phyloP scores from a whole-genome alignment of 139 green algal species.

The Nannochloris sp. region DNA sequence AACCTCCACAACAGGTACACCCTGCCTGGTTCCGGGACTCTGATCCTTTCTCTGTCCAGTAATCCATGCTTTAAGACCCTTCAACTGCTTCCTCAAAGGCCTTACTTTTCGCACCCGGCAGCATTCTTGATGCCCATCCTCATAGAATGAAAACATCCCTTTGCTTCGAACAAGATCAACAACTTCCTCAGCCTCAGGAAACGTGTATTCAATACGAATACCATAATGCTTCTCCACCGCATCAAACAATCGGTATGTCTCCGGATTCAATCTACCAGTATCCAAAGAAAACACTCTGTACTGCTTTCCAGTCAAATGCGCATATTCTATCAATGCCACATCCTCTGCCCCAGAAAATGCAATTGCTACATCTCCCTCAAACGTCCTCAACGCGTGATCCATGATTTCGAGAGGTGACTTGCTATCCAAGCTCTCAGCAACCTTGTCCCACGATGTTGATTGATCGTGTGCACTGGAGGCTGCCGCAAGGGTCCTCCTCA shows the following conservation, averaged over 20 bases:
- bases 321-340: constrained; percentile 96
- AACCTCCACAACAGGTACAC: constrained; percentile 77
- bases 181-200: constrained; percentile 81
- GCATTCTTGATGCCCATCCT: constrained; percentile 95
- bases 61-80: constrained; percentile 87
- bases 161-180: constrained; percentile 89
- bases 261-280: constrained; percentile 92
- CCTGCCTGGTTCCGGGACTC: constrained; percentile 80
- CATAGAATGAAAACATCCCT: constrained; percentile 97
- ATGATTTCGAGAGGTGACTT: constrained; percentile 88
- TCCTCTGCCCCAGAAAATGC: constrained; percentile 95
- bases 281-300: constrained; percentile 97
- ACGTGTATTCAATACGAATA: constrained; percentile 98
- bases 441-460: constrained; percentile 40
- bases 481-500: not conserved
- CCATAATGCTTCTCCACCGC: constrained; percentile 94
- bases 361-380: constrained; percentile 82
- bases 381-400: constrained; percentile 83
- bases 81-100: constrained; percentile 80
- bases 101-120: constrained; percentile 89
- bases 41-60: constrained; percentile 98
- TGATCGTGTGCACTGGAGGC: constrained; percentile 9
- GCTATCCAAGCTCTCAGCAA: constrained; percentile 56
- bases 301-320: constrained; percentile 83
- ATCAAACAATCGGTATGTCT: constrained; percentile 95